Base-by-base conservation (phyloP, 306 rosid species). In the Malus asiatica region DNA sequence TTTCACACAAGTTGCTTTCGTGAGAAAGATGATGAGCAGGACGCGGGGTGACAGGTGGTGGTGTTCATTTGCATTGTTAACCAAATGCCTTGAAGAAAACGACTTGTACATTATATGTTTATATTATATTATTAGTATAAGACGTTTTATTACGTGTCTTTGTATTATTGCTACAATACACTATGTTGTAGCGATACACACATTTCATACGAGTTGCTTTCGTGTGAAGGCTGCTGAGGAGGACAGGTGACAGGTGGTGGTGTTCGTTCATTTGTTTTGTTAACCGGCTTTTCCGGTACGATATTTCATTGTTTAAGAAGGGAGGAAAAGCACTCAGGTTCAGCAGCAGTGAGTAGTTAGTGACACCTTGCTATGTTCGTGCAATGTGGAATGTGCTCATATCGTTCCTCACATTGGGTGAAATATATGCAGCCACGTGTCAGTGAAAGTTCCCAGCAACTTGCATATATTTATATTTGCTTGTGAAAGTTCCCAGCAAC, bases 351-450 rank as follows among this genome's bases (percentile, higher is more conserved):
- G 62, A 51, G 23, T 4, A 23, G 25, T 25, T 25, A 25, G 30
- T 10, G 64, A 65, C 70, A n/a, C 75, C 51, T 30, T 33, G 48
- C 11, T 8, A 4, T 60, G 3, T 61, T 13, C 0, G 19, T 69
- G 59, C 38, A 10, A 8, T 25, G 45, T 29, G 74, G 69, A 44
- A 69, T 60, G 74, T 6, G 20, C 2, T 6, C 32, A 1, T 11
- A 10, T 11, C 35, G 0, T 23, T 29, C 38, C 35, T 33, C 25
- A 0, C 18, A 25, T 25, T 57, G n/a, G 52, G 66, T 45, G 32
- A 66, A 70, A 46, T 35, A 15, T 25, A 25, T 16, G 23, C 23
- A 3, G 70, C 79, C 89, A 87, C 87, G 82, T 76, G 87, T 76
- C 84, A 8, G 23, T 25, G 55, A 71, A 55, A 71, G 61, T 78